Conservation (phyloP, 768 basidiomycete species). For the Tricholomella constricta region DNA sequence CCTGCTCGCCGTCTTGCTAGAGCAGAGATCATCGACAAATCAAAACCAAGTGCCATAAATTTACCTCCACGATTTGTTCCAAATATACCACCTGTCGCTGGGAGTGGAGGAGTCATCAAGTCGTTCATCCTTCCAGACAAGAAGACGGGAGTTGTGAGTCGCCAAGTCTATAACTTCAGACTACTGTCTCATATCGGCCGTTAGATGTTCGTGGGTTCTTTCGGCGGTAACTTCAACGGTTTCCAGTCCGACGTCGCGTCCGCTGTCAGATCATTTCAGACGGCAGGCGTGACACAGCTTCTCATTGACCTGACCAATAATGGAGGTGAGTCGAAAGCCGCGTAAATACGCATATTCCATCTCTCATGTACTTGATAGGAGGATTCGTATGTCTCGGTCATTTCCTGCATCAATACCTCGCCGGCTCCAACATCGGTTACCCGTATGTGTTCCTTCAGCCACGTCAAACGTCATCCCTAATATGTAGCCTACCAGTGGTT, state of each 20-base stretch:
- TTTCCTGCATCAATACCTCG: slow-evolving; percentile 59
- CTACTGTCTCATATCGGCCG: background rate
- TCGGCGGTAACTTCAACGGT: slow-evolving; percentile 47
- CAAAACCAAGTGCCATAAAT: slow-evolving; percentile 39
- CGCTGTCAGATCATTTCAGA: slow-evolving; percentile 47
- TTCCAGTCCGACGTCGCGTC: slow-evolving; percentile 55
- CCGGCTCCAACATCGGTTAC: slow-evolving; percentile 49
- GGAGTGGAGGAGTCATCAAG: slow-evolving; percentile 54
- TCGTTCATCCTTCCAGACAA: slow-evolving; percentile 57
- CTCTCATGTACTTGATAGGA: slow-evolving; percentile 33
- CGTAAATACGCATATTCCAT: too few species aligned
- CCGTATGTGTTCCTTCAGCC: slow-evolving; percentile 39
- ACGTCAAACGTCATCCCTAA: background rate
- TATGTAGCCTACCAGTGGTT: slow-evolving; percentile 41
- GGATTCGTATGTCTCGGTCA: slow-evolving; percentile 64
- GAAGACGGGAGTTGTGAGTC: slow-evolving; percentile 59
- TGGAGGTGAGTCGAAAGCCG: slow-evolving; percentile 44
- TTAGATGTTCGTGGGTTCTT: slow-evolving; percentile 65
- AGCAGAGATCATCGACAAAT: slow-evolving; percentile 45
- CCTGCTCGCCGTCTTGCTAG: slow-evolving; percentile 24
- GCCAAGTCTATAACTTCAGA: background rate
- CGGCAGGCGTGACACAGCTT: slow-evolving; percentile 48
- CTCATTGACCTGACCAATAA: slow-evolving; percentile 66
- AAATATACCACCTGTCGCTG: slow-evolving; percentile 43
- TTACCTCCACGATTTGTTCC: slow-evolving; percentile 53